Evolutionary conservation across 805 yeast species (phyloP).

Genomic region (Ogataea degrootiae): DNA sequence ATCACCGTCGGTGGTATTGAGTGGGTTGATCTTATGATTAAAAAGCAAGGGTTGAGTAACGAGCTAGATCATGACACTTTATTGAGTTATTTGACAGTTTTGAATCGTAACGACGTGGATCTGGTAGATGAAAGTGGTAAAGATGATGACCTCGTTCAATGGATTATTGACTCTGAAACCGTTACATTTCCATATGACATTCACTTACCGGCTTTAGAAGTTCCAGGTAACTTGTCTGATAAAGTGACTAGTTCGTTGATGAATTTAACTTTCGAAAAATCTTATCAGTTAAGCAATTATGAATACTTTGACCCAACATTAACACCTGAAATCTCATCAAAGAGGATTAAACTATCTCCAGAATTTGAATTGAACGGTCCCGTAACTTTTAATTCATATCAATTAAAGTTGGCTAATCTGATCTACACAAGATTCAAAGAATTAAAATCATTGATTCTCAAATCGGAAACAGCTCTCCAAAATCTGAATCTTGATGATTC

Average conservation of each 20-base stretch:
- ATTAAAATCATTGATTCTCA: slow-evolving; percentile 22
- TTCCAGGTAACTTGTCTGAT: slow-evolving; percentile 10
- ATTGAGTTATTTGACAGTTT: slow-evolving; percentile 18
- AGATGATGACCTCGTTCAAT: slow-evolving; percentile 21
- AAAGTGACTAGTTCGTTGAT: slow-evolving; percentile 17
- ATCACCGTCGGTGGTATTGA: slow-evolving; percentile 42
- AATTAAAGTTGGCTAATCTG: slow-evolving; percentile 32
- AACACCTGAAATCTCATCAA: slow-evolving; percentile 6
- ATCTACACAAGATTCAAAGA: slow-evolving; percentile 31
- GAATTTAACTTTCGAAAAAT: slow-evolving; percentile 9
- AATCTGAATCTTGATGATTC: slow-evolving; percentile 35
- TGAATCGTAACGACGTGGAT: slow-evolving; percentile 9
- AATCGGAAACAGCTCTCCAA: slow-evolving; percentile 18
- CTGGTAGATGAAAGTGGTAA: slow-evolving; percentile 12
- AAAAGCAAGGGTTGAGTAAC: slow-evolving; percentile 6
- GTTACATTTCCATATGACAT: slow-evolving; percentile 16
- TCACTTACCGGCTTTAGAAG: slow-evolving; percentile 10
- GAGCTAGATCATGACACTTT: slow-evolving; percentile 10
- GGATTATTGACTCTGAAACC: slow-evolving; percentile 22
- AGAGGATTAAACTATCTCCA: slow-evolving; percentile 20
- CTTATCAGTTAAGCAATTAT: slow-evolving; percentile 11
- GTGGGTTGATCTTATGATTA: slow-evolving; percentile 29
- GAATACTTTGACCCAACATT: slow-evolving; percentile 13
- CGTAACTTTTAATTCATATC: slow-evolving; percentile 25
- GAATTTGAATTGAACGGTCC: background rate